These are phyloP conservation scores for Theobroma cacao DNA, from an alignment of 345 rosid genomes.

Conservation along the genomic window DNA sequence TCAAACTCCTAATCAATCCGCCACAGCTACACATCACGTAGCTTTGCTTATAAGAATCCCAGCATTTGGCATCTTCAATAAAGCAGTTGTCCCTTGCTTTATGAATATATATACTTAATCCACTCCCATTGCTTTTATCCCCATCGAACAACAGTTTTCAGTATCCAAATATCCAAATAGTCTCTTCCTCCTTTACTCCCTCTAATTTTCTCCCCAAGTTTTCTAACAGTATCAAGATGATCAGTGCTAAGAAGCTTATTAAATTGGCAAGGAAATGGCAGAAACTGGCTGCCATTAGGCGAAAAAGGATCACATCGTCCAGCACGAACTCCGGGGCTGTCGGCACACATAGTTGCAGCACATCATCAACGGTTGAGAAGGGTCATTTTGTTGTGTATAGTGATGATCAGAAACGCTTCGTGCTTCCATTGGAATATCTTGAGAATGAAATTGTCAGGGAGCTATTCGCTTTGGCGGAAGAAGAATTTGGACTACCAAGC, in stretches of 20 bases:
- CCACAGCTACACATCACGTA: neutral
- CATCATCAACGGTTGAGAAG: slow-evolving; percentile 17
- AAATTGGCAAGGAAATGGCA: slow-evolving; percentile 40
- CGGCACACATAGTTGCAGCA: neutral
- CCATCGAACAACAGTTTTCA: neutral
- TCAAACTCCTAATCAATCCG: too few species aligned
- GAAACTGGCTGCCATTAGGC: slow-evolving; percentile 19
- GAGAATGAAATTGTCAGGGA: slow-evolving; percentile 15
- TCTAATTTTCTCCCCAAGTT: neutral
- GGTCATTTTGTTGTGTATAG: slow-evolving; percentile 37
- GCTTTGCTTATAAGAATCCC: neutral
- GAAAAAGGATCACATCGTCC: slow-evolving; percentile 22
- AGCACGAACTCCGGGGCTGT: neutral
- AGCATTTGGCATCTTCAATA: neutral
- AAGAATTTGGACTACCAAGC: slow-evolving; percentile 35
- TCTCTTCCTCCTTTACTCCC: neutral
- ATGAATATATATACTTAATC: neutral
- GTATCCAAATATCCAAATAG: neutral
- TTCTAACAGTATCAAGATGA: slow-evolving; percentile 8
- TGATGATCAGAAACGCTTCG: slow-evolving; percentile 24
- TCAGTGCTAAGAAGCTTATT: slow-evolving; percentile 28
- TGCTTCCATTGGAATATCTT: slow-evolving; percentile 30
- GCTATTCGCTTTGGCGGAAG: slow-evolving; percentile 28
- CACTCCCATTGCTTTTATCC: neutral
- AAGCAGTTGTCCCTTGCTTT: neutral